Conservation (phyloP, 805 yeast genomes). For the Komagataella mondaviorum region DNA sequence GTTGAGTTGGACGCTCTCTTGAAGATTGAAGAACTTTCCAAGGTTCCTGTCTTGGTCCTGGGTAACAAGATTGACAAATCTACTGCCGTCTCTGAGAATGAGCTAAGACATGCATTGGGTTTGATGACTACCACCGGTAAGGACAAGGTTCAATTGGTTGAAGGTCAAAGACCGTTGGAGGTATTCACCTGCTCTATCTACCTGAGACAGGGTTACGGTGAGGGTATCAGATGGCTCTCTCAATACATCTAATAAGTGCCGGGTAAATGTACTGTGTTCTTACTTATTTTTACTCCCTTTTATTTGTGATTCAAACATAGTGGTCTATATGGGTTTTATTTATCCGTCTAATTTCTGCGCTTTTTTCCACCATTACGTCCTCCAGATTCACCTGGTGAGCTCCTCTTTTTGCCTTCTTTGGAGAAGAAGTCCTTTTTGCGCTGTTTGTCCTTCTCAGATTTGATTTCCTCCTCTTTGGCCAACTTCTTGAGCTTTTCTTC, state of each 20-base stretch:
- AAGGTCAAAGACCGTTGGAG: conserved; percentile 82
- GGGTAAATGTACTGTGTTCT: background rate
- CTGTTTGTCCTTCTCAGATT: conserved; percentile 64
- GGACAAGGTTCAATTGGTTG: conserved; percentile 53
- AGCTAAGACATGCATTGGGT: conserved; percentile 82
- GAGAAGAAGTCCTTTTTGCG: conserved; percentile 81
- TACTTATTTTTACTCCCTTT: background rate
- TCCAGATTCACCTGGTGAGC: conserved; percentile 14
- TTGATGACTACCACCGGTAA: conserved; percentile 86
- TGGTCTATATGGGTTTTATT: background rate
- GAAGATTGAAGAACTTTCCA: conserved; percentile 79
- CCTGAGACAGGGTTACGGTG: conserved; percentile 97
- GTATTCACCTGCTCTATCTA: conserved; percentile 96
- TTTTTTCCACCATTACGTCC: conserved; percentile 14
- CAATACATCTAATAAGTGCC: conserved; percentile 63
- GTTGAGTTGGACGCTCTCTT: conserved; percentile 90
- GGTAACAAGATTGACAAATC: conserved; percentile 97
- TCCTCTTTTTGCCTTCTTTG: conserved; percentile 54
- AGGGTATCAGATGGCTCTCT: conserved; percentile 96
- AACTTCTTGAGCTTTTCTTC: conserved; percentile 61
- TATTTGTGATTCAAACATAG: conserved; percentile 1
- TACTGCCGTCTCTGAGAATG: conserved; percentile 89
- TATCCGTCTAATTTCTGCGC: conserved; percentile 1
- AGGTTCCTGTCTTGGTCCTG: conserved; percentile 84
- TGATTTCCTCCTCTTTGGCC: conserved; percentile 60